phyloP scores from a whole-genome alignment of 2,329 filamentous ascomycete genomes.

The Tolypocladium endophyticum region DNA sequence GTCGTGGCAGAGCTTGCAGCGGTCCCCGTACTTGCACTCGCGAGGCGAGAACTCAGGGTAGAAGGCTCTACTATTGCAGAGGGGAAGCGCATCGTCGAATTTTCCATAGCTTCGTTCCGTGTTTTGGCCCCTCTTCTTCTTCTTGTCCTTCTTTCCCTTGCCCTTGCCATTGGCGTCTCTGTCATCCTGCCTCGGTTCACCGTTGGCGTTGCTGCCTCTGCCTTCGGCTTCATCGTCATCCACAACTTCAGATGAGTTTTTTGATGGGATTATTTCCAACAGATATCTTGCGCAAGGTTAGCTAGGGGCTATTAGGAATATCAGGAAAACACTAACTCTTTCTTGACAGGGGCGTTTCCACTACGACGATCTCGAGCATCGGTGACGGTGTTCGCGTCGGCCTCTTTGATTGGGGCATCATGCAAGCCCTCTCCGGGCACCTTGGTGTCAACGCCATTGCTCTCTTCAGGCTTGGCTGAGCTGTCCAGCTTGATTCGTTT shows the following conservation, averaged over 20 bases:
- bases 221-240: conserved; percentile 41
- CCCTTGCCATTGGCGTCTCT: conserved; percentile 33
- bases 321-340: conserved; percentile 43
- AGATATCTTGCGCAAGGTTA: conserved; percentile 26
- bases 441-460: conserved; percentile 1
- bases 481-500: conserved; percentile 50
- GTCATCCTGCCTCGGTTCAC: conserved; percentile 43
- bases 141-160: conserved; percentile 35
- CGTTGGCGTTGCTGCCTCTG: conserved; percentile 17
- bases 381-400: conserved; percentile 8
- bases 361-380: conserved; percentile 26
- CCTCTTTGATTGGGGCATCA: conserved; percentile 6
- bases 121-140: conserved; percentile 60
- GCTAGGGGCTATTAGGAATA: neutral
- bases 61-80: conserved; percentile 66
- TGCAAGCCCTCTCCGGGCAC: conserved; percentile 10
- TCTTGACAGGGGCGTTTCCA: conserved; percentile 61
- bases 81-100: conserved; percentile 63
- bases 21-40: conserved; percentile 66
- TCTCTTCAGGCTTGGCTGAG: conserved; percentile 8
- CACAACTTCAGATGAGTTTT: conserved; percentile 13
- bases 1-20: conserved; percentile 75
- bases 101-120: conserved; percentile 70
- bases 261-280: conserved; percentile 21
- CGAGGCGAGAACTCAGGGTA: conserved; percentile 72